A percentile compares a stretch with the other conserved stretches of the same genome.
These are phyloP conservation scores for Ajuga reptans DNA, from an alignment of 305 asterid genomes.

Conservation along the genomic window DNA sequence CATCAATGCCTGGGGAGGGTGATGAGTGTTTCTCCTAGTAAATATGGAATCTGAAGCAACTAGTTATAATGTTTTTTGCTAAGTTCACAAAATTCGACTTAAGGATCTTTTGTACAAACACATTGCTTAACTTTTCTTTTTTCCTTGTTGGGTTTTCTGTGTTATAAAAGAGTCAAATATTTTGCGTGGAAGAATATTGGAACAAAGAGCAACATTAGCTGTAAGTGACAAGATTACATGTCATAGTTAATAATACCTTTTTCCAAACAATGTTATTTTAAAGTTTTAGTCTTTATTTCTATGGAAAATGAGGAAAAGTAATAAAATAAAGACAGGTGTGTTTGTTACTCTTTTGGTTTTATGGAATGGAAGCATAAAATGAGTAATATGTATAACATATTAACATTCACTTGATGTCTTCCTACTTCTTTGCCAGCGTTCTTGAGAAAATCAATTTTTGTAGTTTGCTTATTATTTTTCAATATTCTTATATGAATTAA, in stretches of 20 bases:
- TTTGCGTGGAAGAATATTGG: not conserved
- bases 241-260: not conserved
- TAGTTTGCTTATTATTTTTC: not conserved
- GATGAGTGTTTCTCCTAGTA: not conserved
- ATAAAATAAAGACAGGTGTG: not conserved
- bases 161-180: not conserved
- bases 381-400: not conserved
- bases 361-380: not conserved
- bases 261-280: not conserved
- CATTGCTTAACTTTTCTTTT: not conserved
- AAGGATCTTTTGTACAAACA: not conserved
- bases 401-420: not conserved
- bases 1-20: not conserved
- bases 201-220: conserved; percentile 1
- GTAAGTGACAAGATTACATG: not conserved
- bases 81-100: not conserved
- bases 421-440: not conserved
- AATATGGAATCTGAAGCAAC: not conserved
- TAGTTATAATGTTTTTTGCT: not conserved
- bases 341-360: not conserved
- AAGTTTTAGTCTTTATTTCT: not conserved
- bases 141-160: not conserved
- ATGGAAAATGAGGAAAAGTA: not conserved
- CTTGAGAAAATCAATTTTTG: not conserved
- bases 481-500: not conserved